Percentiles rank a stretch among this genome's conserved stretches.
These are phyloP conservation scores for Aspergillus vadensis DNA, from an alignment of 2,329 filamentous ascomycete genomes.

Conservation along the genomic window DNA sequence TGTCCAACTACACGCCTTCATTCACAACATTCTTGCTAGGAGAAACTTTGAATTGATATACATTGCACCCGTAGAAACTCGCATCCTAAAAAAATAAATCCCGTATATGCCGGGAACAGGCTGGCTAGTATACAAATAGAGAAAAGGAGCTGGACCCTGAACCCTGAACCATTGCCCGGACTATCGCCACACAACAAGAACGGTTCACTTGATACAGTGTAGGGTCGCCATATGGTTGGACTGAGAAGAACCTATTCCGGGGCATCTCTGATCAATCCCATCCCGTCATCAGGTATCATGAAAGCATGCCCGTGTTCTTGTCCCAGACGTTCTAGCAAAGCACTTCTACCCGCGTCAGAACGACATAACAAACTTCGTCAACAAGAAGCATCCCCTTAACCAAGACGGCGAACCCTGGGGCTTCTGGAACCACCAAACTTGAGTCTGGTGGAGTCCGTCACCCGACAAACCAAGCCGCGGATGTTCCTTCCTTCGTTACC, in stretches of 20 bases:
- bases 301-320: neutral
- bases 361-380: neutral
- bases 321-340: neutral
- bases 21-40: too few species aligned
- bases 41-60: neutral
- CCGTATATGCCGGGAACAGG: constrained; percentile 11
- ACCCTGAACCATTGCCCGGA: neutral
- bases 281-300: neutral
- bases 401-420: constrained; percentile 78
- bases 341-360: neutral
- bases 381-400: constrained; percentile 43
- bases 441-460: constrained; percentile 82
- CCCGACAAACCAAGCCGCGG: constrained; percentile 71
- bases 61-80: neutral
- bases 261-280: neutral
- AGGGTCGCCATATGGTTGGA: neutral
- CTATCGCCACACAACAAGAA: neutral
- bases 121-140: constrained; percentile 21
- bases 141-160: constrained; percentile 22
- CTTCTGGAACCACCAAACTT: constrained; percentile 96
- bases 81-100: constrained; percentile 6
- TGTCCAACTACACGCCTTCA: too few species aligned
- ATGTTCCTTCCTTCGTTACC: constrained; percentile 79
- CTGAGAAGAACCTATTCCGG: neutral
- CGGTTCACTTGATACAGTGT: neutral